Conservation (phyloP, 2,329 filamentous ascomycete genomes). For the Phialemonium atrogriseum region DNA sequence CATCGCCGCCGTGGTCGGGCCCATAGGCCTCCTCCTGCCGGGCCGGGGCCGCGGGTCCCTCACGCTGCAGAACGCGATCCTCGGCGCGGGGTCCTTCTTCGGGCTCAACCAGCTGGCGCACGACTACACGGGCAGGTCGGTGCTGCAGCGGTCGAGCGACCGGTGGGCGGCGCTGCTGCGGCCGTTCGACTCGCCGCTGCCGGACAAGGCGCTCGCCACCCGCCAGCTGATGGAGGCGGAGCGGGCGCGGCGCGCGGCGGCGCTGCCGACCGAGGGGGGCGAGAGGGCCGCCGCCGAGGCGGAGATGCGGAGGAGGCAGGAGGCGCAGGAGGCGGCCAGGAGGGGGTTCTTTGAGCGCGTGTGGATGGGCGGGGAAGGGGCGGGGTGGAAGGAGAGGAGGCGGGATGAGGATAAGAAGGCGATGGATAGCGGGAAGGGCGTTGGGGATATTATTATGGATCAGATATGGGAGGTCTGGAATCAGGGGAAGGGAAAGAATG, state of each 20-base stretch:
- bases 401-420: constrained; percentile 42
- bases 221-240: constrained; percentile 40
- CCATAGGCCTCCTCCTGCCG: constrained; percentile 27
- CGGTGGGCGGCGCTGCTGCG: constrained; percentile 34
- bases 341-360: constrained; percentile 32
- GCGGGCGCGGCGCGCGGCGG: constrained; percentile 26
- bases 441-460: constrained; percentile 47
- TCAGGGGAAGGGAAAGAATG: constrained; percentile 15
- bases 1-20: constrained; percentile 36
- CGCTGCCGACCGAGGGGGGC: constrained; percentile 21
- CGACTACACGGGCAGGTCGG: constrained; percentile 48
- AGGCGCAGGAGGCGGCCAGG: constrained; percentile 16
- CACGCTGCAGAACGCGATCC: constrained; percentile 36
- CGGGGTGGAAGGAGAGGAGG: constrained; percentile 45
- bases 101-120: constrained; percentile 46
- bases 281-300: constrained; percentile 11
- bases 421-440: constrained; percentile 46
- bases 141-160: constrained; percentile 36
- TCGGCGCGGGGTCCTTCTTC: constrained; percentile 41
- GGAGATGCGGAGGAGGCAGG: constrained; percentile 15
- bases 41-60: constrained; percentile 5
- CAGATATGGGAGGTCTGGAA: constrained; percentile 46
- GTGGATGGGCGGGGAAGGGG: constrained; percentile 51
- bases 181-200: constrained; percentile 37
- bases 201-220: constrained; percentile 43